Conservation (phyloP, 2,329 filamentous ascomycete species). For the Aspergillus brunneoviolaceus region DNA sequence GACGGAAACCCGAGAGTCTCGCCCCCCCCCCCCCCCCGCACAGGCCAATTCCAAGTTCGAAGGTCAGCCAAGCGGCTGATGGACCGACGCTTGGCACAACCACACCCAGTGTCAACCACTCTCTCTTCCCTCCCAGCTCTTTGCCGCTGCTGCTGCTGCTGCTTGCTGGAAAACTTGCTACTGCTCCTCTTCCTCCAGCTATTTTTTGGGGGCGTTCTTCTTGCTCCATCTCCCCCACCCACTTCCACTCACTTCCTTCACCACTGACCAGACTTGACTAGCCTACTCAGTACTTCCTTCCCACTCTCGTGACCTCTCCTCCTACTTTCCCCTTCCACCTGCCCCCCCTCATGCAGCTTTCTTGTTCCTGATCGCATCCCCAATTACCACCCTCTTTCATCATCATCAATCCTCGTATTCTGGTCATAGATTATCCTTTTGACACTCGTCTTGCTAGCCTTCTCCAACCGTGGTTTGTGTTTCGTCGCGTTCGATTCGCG, state of each 20-base stretch:
- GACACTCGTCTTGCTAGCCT: not conserved
- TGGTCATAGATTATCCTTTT: not conserved
- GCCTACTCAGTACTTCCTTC: no score
- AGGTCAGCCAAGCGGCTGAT: not conserved
- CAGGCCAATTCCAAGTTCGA: not conserved
- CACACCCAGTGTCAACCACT: not conserved
- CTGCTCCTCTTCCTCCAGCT: not conserved
- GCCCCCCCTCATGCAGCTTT: not conserved
- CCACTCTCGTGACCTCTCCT: not conserved
- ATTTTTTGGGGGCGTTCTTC: conserved; percentile 9
- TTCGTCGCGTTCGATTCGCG: conserved; percentile 13
- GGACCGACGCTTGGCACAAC: not conserved
- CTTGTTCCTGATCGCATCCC: not conserved
- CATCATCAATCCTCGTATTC: not conserved
- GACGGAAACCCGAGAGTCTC: not conserved
- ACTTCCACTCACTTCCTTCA: conserved; percentile 1
- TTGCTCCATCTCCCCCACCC: conserved; percentile 11
- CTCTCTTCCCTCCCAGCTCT: no score
- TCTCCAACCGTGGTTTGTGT: not conserved
- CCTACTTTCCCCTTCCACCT: not conserved
- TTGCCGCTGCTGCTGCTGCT: not conserved
- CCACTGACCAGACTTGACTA: not conserved
- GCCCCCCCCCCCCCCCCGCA: not conserved
- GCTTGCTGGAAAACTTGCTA: not conserved
- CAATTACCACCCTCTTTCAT: not conserved